phyloP scores from a whole-genome alignment of 2,329 filamentous ascomycete genomes.

The Nothomitra cinnamomea region DNA sequence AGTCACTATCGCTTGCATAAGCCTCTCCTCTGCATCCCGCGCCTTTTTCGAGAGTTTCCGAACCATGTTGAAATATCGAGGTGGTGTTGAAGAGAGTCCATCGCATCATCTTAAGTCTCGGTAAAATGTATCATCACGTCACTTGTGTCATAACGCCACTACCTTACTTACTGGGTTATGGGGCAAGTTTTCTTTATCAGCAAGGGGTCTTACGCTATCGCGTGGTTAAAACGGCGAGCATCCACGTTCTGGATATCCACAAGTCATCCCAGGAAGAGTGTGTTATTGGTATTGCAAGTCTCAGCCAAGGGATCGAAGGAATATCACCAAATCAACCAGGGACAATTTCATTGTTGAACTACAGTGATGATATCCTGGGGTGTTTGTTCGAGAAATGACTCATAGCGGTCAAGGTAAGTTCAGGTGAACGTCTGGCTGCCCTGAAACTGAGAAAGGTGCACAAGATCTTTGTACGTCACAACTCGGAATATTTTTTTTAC shows the following conservation, averaged over 20 bases:
- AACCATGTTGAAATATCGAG: too few relatives aligned
- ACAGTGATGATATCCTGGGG: constrained; percentile 37
- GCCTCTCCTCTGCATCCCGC: too few relatives aligned
- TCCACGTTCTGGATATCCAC: constrained; percentile 44
- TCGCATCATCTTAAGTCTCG: too few relatives aligned
- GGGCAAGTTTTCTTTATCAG: constrained; percentile 43
- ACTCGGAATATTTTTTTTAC: constrained; percentile 42
- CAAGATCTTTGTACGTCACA: constrained; percentile 52
- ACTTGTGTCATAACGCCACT: too few relatives aligned
- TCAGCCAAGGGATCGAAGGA: constrained; percentile 18
- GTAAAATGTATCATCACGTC: too few relatives aligned
- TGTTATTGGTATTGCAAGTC: constrained; percentile 32
- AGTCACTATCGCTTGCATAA: too few relatives aligned
- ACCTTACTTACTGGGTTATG: constrained; percentile 44
- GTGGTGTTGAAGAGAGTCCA: too few relatives aligned
- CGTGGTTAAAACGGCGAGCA: constrained; percentile 22
- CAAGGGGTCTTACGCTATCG: constrained; percentile 50
- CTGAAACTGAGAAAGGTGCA: constrained; percentile 28
- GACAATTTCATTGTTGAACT: constrained; percentile 37
- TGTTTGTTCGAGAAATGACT: constrained; percentile 41
- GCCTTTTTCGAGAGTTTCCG: too few relatives aligned
- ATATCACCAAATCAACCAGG: background rate
- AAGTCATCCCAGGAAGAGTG: constrained; percentile 30
- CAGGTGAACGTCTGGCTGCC: constrained; percentile 25
- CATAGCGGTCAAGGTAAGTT: constrained; percentile 30